Conservation (phyloP, 2,329 filamentous ascomycete genomes). For the Corynespora cassiicola region DNA sequence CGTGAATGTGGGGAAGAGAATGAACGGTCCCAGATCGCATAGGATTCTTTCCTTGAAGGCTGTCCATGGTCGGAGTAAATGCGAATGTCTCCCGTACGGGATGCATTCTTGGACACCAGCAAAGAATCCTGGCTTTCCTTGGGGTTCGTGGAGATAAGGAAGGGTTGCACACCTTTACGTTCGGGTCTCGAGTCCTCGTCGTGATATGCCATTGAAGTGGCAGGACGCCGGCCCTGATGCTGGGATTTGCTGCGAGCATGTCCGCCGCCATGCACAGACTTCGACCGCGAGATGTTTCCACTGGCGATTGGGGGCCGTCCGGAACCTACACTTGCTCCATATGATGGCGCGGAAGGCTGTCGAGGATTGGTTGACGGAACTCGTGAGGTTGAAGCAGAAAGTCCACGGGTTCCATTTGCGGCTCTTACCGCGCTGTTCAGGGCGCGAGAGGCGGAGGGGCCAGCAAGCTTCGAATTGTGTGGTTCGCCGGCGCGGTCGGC, state of each 20-base stretch:
- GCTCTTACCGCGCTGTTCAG: constrained; percentile 52
- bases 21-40: constrained; percentile 21
- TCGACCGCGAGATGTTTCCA: constrained; percentile 48
- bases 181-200: constrained; percentile 48
- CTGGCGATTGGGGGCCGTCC: constrained; percentile 53
- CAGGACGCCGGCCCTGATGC: constrained; percentile 48
- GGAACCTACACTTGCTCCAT: constrained; percentile 62
- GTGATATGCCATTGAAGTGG: constrained; percentile 48
- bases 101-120: constrained; percentile 37
- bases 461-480: constrained; percentile 49
- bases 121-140: constrained; percentile 25
- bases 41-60: constrained; percentile 18
- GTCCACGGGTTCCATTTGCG: constrained; percentile 45
- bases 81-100: constrained; percentile 23
- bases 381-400: constrained; percentile 48
- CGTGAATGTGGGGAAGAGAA: constrained; percentile 33
- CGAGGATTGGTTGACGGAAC: constrained; percentile 50
- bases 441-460: constrained; percentile 51
- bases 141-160: constrained; percentile 47
- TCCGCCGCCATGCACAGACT: constrained; percentile 54
- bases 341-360: constrained; percentile 54
- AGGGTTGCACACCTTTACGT: constrained; percentile 53
- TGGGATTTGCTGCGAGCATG: constrained; percentile 57
- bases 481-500: constrained; percentile 55
- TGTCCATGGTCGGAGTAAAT: constrained; percentile 22